A percentile compares a stretch with the other conserved stretches of the same genome.
Conservation (phyloP, 805 yeast species). For the Komagataella populi region DNA sequence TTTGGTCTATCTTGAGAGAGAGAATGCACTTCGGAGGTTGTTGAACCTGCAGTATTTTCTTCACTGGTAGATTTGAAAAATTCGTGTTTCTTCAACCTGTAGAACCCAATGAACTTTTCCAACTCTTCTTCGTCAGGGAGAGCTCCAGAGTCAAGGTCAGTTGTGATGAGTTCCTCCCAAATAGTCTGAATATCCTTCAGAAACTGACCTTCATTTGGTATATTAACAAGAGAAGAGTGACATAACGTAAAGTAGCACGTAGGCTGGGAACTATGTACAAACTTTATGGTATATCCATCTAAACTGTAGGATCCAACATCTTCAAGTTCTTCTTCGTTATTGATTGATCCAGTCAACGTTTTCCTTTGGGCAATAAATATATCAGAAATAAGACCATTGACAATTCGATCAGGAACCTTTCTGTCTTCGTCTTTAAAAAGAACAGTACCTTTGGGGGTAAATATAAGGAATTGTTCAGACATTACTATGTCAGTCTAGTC, state of each 20-base stretch:
- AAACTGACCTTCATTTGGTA: constrained; percentile 22
- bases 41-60: neutral
- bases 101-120: constrained; percentile 23
- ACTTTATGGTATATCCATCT: constrained; percentile 31
- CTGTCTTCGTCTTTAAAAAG: constrained; percentile 29
- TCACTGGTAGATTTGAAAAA: constrained; percentile 10
- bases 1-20: constrained; percentile 8
- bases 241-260: constrained; percentile 23
- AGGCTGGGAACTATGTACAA: constrained; percentile 25
- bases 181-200: constrained; percentile 16
- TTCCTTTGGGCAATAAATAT: constrained; percentile 28
- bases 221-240: constrained; percentile 18
- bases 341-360: constrained; percentile 8
- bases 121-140: constrained; percentile 7
- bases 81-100: constrained; percentile 20
- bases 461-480: constrained; percentile 36
- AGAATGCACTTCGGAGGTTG: neutral
- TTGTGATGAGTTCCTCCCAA: constrained; percentile 17
- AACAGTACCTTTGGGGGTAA: constrained; percentile 39
- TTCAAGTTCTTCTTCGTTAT: constrained; percentile 10
- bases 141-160: constrained; percentile 6
- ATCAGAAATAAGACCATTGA: constrained; percentile 35
- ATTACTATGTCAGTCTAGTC: constrained; percentile 8
- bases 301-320: constrained; percentile 16
- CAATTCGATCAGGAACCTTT: constrained; percentile 22